Evolutionary conservation across 2,329 filamentous ascomycete species (phyloP), one percentile per base, ranked within the genome.

Genomic region (Coniochaeta sp.): DNA sequence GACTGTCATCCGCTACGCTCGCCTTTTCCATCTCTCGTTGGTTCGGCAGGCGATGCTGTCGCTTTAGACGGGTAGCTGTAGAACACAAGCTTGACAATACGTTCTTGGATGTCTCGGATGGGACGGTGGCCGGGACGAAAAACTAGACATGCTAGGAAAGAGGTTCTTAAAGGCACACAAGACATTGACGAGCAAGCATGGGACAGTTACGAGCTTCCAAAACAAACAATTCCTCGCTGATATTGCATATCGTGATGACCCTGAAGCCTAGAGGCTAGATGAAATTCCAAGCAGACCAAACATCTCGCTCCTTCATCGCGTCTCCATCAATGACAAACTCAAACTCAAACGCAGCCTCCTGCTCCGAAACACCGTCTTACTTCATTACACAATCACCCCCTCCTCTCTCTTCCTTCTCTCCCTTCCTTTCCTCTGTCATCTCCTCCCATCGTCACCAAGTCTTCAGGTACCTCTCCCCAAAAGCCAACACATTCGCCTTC

Each of bases 401-500:
- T 8, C 40, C 5, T 44, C 6, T 44, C 40, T 47, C 43, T 6
- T 47, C 43, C 22, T 12, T 26, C 19, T 7, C 52, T 24, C 22
- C 16, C 43, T 19, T 22, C 26, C 47, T 52, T 24, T 14, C 26
- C 47, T n/a, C 6, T 31, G 24, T 17, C 47, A 16, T 9, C 28
- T 31, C 28, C 5, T 6, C 5, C 28, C 5, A 36, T 12, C 34
- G 8, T 56, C 54, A 56, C 54, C 54, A 56, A 22, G 12, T 34
- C 54, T n/a, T 56, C 31, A 38, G 22, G 43, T 44, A 54, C 61
- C 33, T 34, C 50, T 17, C 33, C 57, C 2, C 8, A 57, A 56
- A 38, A 24, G 2, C 59, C 59, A 7, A 7, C 22, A 3, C 19
- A 61, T 64, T 62, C 47, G 62, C 36, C 57, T 26, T 36, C 33